A percentile compares a stretch with the other conserved stretches of the same genome.
Conservation (phyloP, 768 basidiomycete species). For the Tulasnella sp. region DNA sequence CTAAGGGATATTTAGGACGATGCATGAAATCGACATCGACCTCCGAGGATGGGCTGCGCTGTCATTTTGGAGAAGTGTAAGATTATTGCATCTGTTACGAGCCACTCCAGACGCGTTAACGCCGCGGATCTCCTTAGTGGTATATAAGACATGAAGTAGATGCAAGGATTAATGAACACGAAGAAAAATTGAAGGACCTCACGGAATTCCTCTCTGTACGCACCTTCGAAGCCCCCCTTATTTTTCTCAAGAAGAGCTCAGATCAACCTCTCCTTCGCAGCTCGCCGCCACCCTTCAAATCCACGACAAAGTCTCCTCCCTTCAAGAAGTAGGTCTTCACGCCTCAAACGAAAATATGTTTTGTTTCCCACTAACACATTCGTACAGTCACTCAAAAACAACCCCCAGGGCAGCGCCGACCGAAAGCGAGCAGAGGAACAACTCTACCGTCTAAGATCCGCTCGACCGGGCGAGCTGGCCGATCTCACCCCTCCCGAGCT, state of each 20-base stretch:
- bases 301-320: background rate
- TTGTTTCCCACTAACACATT: background rate
- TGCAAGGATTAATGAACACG: background rate
- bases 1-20: background rate
- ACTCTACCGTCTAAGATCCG: background rate
- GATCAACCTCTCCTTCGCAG: background rate
- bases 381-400: background rate
- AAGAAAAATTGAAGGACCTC: background rate
- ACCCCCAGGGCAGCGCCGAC: background rate
- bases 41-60: background rate
- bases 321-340: background rate
- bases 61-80: background rate
- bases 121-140: background rate
- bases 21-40: background rate
- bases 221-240: background rate
- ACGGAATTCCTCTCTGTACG: background rate
- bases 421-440: constrained; percentile 4
- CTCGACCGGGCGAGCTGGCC: background rate
- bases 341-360: background rate
- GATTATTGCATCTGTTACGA: background rate
- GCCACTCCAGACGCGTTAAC: background rate
- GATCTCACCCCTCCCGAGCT: background rate
- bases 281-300: background rate
- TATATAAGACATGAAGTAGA: background rate
- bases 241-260: background rate